Evolutionary conservation across 2,329 filamentous ascomycete species (phyloP).

Genomic region (Beauveria australis): DNA sequence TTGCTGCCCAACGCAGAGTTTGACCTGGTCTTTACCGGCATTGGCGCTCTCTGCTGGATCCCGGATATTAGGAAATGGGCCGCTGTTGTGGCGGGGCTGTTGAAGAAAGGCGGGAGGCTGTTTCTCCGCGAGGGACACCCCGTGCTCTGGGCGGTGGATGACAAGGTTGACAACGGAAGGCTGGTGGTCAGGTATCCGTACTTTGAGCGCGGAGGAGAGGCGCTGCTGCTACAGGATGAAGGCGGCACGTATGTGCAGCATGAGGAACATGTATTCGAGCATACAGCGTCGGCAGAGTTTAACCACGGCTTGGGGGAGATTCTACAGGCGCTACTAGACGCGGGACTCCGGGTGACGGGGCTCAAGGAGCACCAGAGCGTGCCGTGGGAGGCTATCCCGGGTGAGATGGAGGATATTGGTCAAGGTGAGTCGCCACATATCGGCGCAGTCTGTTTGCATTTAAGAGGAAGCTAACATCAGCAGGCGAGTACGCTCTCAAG

Average conservation of each 20-base stretch:
- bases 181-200: constrained; percentile 12
- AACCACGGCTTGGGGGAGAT: constrained; percentile 15
- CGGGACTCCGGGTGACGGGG: constrained; percentile 9
- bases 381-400: constrained; percentile 10
- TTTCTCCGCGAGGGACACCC: constrained; percentile 14
- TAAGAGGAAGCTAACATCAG: not conserved
- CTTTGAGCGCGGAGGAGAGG: constrained; percentile 12
- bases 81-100: constrained; percentile 9
- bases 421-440: constrained; percentile 7
- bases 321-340: constrained; percentile 12
- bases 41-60: constrained; percentile 15
- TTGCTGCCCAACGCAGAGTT: not conserved
- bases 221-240: constrained; percentile 7
- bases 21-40: constrained; percentile 15
- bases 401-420: constrained; percentile 8
- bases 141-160: constrained; percentile 11
- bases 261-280: constrained; percentile 1
- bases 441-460: too few species aligned
- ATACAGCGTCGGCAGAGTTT: constrained; percentile 10
- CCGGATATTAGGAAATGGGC: constrained; percentile 11
- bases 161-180: not conserved
- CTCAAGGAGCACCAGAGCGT: constrained; percentile 14
- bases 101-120: constrained; percentile 10
- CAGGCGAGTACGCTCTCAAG: constrained; percentile 12
- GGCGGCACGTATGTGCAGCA: constrained; percentile 11